Evolutionary conservation across 306 rosid genomes (phyloP), one percentile per base, ranked within the genome.

Genomic region (Psophocarpus tetragonolobus): DNA sequence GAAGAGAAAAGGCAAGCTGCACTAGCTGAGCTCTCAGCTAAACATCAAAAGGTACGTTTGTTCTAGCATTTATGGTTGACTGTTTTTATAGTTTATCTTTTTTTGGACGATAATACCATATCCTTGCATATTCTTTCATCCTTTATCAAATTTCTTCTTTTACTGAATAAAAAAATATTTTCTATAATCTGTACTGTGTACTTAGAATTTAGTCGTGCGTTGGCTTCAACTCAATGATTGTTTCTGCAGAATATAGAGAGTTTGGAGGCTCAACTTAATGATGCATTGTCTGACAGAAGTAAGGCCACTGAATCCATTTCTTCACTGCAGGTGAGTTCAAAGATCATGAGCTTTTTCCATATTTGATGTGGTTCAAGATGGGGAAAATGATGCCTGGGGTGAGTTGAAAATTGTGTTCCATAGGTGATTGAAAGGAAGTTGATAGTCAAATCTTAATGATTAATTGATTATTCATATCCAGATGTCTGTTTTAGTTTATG

Each of bases 191-290:
- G 56, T 42, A 32, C 50, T 23, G 12, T 35, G 71, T 72, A 51
- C 42, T 62, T 73, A 70, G 63, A 27, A 78, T 62, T 35, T 69
- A 26, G 71, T 45, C 38, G 39, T 83, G 50, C 32, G 71, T 3
- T 73, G 50, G 63, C 78, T 73, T 66, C 64, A 66, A 61, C 45
- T 78, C 45, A 62, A 20, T 84, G 68, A 74, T 39, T 72, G 32
- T 64, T 81, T 81, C 72, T 81, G 78, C 90, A 96, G 99, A 92
- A 77, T 79, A 81, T 92, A 86, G 94, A 91, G 87, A 90, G 92
- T 82, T 85, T 92, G 89, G 97, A 96, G 89, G 92, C 89, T 30
- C 99, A 96, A 84, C 90, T 96, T 79, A 93, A 90, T 71, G 99
- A 96, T 84, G 99, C 96, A 39, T 61, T 90, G 50, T 88, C 97